Percentiles rank a stretch among this genome's conserved stretches.
phyloP scores from a whole-genome alignment of 2,329 filamentous ascomycete genomes.

The Colletotrichum sublineola region DNA sequence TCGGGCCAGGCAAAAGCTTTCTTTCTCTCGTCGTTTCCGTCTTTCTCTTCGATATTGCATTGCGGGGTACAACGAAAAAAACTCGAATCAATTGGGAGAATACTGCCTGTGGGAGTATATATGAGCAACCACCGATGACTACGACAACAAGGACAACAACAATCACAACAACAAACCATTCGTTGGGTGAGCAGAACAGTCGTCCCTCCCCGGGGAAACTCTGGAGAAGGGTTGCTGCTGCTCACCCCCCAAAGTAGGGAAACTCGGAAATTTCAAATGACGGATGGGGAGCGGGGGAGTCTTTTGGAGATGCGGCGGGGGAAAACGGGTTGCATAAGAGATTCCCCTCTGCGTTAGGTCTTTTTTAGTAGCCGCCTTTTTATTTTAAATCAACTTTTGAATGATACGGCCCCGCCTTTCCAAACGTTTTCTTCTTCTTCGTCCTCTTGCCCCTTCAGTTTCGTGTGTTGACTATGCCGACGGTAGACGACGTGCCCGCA shows the following conservation, averaged over 20 bases:
- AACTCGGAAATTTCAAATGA: slow-evolving; percentile 1
- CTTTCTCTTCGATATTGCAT: slow-evolving; percentile 27
- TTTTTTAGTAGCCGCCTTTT: background rate
- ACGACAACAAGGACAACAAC: background rate
- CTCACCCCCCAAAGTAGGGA: slow-evolving; percentile 5
- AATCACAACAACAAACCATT: slow-evolving; percentile 12
- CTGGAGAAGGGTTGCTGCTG: background rate
- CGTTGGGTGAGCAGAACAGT: slow-evolving; percentile 7
- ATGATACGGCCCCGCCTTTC: slow-evolving; percentile 27
- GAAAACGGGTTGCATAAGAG: slow-evolving; percentile 26
- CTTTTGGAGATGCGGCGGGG: slow-evolving; percentile 19
- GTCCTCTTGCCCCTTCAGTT: background rate
- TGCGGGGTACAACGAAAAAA: slow-evolving; percentile 31
- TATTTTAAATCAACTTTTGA: slow-evolving; percentile 12
- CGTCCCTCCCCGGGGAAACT: too few species aligned
- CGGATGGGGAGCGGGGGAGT: background rate
- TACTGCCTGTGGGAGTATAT: slow-evolving; percentile 35
- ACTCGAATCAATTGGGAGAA: slow-evolving; percentile 21
- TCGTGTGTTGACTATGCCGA: background rate
- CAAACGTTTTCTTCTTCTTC: slow-evolving; percentile 4
- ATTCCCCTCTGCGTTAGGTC: background rate
- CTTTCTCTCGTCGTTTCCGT: background rate
- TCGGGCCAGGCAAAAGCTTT: slow-evolving; percentile 34
- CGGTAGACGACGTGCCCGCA: background rate
- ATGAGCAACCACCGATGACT: slow-evolving; percentile 18